Percentiles rank a stretch among this genome's conserved stretches.
phyloP scores from a whole-genome alignment of 345 rosid species.

The Aquilaria yunnanensis region DNA sequence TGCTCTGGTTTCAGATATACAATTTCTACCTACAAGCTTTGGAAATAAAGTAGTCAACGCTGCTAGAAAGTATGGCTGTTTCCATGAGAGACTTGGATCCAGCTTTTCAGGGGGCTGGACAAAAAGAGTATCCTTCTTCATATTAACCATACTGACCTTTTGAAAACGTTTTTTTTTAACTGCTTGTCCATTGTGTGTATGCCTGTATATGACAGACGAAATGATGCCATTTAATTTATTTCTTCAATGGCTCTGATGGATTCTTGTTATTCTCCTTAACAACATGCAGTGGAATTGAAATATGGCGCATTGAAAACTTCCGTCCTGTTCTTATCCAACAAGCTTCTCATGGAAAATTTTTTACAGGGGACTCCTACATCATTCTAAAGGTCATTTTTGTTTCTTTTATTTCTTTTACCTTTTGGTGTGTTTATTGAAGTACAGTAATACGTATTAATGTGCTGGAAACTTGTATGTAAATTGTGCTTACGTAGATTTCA shows the following conservation, averaged over 20 bases:
- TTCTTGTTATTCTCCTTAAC: conserved; percentile 41
- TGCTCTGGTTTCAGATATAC: no score
- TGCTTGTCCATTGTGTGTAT: not conserved
- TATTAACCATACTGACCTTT: not conserved
- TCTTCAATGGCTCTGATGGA: not conserved
- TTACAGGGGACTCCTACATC: conserved; percentile 91
- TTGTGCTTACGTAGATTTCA: no score
- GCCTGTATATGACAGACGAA: not conserved
- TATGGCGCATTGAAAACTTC: conserved; percentile 97
- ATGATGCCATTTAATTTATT: conserved; percentile 3
- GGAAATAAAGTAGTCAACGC: conserved; percentile 28
- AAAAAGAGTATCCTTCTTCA: conserved; percentile 86
- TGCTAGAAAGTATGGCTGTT: conserved; percentile 63
- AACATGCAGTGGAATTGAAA: conserved; percentile 69
- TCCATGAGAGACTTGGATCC: conserved; percentile 98
- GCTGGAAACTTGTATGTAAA: no score
- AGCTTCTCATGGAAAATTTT: conserved; percentile 82
- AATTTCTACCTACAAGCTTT: conserved; percentile 17
- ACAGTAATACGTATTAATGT: no score
- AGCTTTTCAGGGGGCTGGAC: conserved; percentile 98
- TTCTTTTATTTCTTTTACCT: conserved; percentile 4
- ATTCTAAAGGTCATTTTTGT: conserved; percentile 62
- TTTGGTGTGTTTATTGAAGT: not conserved
- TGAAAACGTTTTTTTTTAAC: not conserved
- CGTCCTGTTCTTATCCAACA: conserved; percentile 56